Evolutionary conservation across 2,329 filamentous ascomycete species (phyloP).

Genomic region (Achaetomium macrosporum): DNA sequence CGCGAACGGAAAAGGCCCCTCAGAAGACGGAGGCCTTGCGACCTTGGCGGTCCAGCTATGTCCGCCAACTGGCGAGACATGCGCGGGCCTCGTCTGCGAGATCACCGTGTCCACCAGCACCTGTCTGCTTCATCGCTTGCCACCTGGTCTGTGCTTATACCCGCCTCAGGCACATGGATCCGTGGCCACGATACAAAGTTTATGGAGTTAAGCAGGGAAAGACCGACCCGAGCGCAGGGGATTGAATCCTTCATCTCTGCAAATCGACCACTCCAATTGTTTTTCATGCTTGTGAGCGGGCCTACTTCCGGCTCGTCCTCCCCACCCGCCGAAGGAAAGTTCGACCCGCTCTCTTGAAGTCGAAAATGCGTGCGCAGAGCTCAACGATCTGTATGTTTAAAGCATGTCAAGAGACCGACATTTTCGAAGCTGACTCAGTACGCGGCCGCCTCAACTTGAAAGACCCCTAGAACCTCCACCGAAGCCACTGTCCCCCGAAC

Average conservation of each 20-base stretch:
- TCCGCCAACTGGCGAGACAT: constrained; percentile 9
- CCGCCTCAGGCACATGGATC: neutral
- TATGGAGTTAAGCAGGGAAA: constrained; percentile 21
- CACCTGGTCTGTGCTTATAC: neutral
- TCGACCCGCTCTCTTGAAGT: too few species aligned
- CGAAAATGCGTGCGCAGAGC: too few species aligned
- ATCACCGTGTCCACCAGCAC: neutral
- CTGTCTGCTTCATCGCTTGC: constrained; percentile 2
- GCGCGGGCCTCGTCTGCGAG: constrained; percentile 15
- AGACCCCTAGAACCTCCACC: too few species aligned
- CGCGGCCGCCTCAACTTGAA: too few species aligned
- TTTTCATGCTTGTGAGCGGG: neutral
- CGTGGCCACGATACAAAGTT: constrained; percentile 9
- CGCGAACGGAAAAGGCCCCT: too few species aligned
- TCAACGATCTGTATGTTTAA: too few species aligned
- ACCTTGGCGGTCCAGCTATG: constrained; percentile 7
- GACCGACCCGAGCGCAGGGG: constrained; percentile 16
- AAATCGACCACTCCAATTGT: neutral
- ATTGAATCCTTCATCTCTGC: constrained; percentile 20
- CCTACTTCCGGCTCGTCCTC: too few species aligned
- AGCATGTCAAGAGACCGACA: too few species aligned
- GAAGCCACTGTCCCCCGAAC: too few species aligned
- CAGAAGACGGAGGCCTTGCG: too few species aligned
- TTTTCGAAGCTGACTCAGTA: too few species aligned
- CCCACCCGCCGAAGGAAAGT: too few species aligned